Evolutionary conservation across 108 stramenopile genomes (phyloP).

Genomic region (Mayamaea pseudoterrestris): DNA sequence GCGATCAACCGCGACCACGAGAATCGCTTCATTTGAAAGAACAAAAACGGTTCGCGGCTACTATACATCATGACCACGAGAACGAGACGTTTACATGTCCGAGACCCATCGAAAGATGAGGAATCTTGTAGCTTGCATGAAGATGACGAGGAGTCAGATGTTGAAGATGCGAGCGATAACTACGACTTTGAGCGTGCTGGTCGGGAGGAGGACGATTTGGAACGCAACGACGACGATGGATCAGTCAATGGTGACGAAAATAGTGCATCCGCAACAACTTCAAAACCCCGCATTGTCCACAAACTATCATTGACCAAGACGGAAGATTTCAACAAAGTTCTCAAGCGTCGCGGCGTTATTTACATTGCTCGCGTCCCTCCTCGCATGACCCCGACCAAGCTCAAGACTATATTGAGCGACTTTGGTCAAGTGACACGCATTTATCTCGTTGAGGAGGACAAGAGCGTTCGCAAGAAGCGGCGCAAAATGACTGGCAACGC

Average conservation of each 20-base stretch:
- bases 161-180: no score
- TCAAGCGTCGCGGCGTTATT: conserved; percentile 72
- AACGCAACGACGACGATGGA: background rate
- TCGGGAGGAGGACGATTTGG: background rate
- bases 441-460: conserved; percentile 91
- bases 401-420: conserved; percentile 82
- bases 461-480: conserved; percentile 59
- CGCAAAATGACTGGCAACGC: conserved; percentile 58
- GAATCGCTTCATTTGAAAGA: no score
- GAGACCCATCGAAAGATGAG: no score
- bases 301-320: conserved; percentile 23
- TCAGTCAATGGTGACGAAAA: background rate
- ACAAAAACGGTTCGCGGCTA: no score
- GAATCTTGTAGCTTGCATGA: no score
- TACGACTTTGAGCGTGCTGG: no score
- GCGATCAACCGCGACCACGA: no score
- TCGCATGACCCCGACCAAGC: conserved; percentile 89
- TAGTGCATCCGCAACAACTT: background rate
- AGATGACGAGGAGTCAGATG: no score
- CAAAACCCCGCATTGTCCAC: conserved; percentile 5
- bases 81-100: no score
- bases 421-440: conserved; percentile 83
- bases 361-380: conserved; percentile 94
- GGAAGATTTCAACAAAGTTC: conserved; percentile 64
- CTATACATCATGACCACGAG: no score